Evolutionary conservation across 2,329 filamentous ascomycete genomes (phyloP).

Genomic region (Tolypocladium cylindrosporum): DNA sequence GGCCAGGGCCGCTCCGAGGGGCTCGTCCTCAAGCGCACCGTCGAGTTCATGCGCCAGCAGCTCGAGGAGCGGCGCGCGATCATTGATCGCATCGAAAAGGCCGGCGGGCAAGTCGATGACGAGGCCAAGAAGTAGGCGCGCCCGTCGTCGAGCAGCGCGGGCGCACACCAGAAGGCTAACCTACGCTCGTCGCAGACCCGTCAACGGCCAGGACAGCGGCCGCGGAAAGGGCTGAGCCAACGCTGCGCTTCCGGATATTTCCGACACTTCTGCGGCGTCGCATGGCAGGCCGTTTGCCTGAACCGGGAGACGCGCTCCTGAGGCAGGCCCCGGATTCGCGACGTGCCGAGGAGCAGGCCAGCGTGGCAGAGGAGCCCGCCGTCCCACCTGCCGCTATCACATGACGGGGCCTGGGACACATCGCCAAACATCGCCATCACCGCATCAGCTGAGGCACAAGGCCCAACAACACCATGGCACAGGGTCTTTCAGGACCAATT

Average conservation of each 20-base stretch:
- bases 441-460: neutral
- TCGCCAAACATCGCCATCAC: neutral
- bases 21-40: conserved; percentile 64
- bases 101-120: conserved; percentile 45
- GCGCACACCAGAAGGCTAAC: neutral
- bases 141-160: conserved; percentile 5
- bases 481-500: neutral
- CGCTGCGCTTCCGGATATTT: neutral
- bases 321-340: neutral
- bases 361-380: neutral
- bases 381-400: neutral
- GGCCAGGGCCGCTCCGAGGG: conserved; percentile 81
- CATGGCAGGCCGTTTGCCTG: neutral
- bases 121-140: conserved; percentile 27
- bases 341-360: neutral
- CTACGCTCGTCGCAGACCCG: neutral
- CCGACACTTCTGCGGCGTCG: neutral
- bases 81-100: conserved; percentile 46
- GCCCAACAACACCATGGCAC: no score
- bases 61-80: conserved; percentile 48
- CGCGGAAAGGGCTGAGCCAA: neutral
- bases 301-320: neutral
- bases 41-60: conserved; percentile 54
- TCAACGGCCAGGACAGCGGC: conserved; percentile 5
- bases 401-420: neutral